These are phyloP conservation scores for Suhomyces vadensis DNA, from an alignment of 805 yeast species.

Conservation along the genomic window DNA sequence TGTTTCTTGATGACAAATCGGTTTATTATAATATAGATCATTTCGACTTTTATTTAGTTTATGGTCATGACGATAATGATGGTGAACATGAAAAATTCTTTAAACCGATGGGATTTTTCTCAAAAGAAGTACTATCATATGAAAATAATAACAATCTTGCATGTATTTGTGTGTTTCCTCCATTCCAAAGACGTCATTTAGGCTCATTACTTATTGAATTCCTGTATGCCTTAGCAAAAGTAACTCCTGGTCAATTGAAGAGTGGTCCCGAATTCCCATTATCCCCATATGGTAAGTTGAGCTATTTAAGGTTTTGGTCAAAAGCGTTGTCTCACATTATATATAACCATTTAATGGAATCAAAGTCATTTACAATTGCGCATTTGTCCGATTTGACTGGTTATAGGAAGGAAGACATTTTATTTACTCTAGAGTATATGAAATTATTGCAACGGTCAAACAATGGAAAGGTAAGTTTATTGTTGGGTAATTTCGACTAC, in stretches of 20 bases:
- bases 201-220: constrained; percentile 83
- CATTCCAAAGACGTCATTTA: constrained; percentile 74
- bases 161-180: constrained; percentile 89
- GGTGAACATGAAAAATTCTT: constrained; percentile 8
- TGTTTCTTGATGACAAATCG: constrained; percentile 87
- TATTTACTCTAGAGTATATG: constrained; percentile 61
- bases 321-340: constrained; percentile 32
- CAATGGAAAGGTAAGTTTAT: constrained; percentile 16
- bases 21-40: constrained; percentile 76
- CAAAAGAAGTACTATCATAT: constrained; percentile 79
- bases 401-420: constrained; percentile 61
- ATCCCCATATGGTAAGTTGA: constrained; percentile 73
- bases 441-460: constrained; percentile 18
- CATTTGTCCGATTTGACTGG: constrained; percentile 60
- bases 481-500: constrained; percentile 21
- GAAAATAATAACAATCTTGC: constrained; percentile 81
- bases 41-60: constrained; percentile 77
- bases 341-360: constrained; percentile 10
- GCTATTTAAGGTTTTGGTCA: constrained; percentile 80
- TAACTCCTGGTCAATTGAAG: constrained; percentile 52
- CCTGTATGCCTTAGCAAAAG: constrained; percentile 69
- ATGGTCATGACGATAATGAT: constrained; percentile 43
- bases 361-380: constrained; percentile 41
- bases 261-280: constrained; percentile 95
- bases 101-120: constrained; percentile 86